Base-by-base conservation (phyloP, 306 rosid genomes). In the Gastrolobium bilobum region DNA sequence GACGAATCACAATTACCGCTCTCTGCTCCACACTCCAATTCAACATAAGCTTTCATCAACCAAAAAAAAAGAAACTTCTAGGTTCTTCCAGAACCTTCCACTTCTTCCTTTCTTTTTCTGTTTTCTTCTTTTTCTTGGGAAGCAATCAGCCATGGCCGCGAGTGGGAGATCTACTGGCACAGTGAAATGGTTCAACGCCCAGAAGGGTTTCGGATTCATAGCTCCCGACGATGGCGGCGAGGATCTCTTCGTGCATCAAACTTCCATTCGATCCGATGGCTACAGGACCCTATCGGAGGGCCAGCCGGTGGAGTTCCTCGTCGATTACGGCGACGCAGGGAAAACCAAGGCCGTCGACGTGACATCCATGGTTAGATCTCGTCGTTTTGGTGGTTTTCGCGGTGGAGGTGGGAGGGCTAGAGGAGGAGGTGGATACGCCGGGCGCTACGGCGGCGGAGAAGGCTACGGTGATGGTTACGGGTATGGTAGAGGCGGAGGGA, bases 191-290 rank as follows among this genome's bases (percentile, higher is more conserved):
- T 89, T 93, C 87, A 93, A 87, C 71, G 86, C 91, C 0, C 87
- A 89, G 69, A 91, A 87, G 56, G 98, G 97, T 5, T 93, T 88
- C 82, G 96, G 97, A 57, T 93, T 93, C 88, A 93, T 93, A 13
- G 84, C 90, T 29, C 90, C 96, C 1, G 83, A 88, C 14, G 91
- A 84, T 4, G 94, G 88, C 7, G 68, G 78, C 46, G 91, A 86
- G 0, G 97, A 93, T 66, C 94, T 93, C 82, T 93, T 93, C 81
- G 96, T 93, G 3, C 97, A 93, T 82, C 91, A 91, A 81, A 91
- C 96, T 15, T 85, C 96, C 15, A 93, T 93, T 86, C 87, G 72
- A 15, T 93, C 94, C 80, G 90, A 81, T n/a, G 97, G 97, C 1
- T 91, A 80, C 72, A 90, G 97, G 2, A 88, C 90, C 42, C 69